Evolutionary conservation across 1,139 yeast genomes (phyloP).

Genomic region (Saccharomyces hybrid): DNA sequence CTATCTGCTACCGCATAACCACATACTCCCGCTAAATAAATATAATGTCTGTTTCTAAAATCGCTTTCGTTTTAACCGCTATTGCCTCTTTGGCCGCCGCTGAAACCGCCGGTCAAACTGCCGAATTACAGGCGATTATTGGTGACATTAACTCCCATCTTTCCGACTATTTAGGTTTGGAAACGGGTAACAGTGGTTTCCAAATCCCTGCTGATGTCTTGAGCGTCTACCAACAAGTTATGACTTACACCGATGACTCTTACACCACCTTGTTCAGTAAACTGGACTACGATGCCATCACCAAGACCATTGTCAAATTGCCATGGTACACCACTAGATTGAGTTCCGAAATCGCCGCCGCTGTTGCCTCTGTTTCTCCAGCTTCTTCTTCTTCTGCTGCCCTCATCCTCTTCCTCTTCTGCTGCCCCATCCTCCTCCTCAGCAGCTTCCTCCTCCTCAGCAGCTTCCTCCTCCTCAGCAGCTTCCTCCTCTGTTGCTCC

Average conservation of each 20-base stretch:
- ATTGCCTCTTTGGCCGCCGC: constrained; percentile 11
- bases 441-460: constrained; percentile 17
- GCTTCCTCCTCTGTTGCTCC: neutral
- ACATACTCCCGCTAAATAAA: neutral
- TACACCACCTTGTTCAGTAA: constrained; percentile 35
- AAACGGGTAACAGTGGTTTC: constrained; percentile 10
- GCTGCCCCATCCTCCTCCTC: constrained; percentile 17
- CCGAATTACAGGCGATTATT: constrained; percentile 15
- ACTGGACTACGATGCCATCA: constrained; percentile 25
- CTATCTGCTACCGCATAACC: neutral
- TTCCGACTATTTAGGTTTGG: constrained; percentile 14
- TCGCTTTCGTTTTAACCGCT: constrained; percentile 6
- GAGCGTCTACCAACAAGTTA: constrained; percentile 29
- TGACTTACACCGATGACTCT: constrained; percentile 38
- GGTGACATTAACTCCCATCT: constrained; percentile 13
- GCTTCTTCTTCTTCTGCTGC: constrained; percentile 15
- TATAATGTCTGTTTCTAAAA: constrained; percentile 4
- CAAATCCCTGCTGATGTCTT: constrained; percentile 31
- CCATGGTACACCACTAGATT: constrained; percentile 41
- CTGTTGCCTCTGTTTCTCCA: constrained; percentile 18
- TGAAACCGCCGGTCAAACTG: constrained; percentile 9
- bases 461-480: neutral
- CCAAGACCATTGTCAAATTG: constrained; percentile 34
- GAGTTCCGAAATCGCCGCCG: constrained; percentile 24
- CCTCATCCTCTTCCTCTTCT: constrained; percentile 16